Evolutionary conservation across 352 stramenopile genomes (phyloP).

Genomic region (Pythium insidiosum): DNA sequence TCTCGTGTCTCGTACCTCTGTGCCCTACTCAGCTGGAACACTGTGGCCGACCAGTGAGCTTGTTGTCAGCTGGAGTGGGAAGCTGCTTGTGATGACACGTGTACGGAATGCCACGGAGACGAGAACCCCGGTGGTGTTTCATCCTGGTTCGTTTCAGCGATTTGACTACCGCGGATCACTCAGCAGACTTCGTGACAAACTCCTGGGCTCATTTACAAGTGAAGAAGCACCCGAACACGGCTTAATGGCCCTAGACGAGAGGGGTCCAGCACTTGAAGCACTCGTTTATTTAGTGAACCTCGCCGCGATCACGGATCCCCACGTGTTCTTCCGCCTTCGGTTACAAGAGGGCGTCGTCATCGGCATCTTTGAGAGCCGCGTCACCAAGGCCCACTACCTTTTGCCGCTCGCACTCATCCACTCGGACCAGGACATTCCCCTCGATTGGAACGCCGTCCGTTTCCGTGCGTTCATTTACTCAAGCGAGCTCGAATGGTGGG

Average conservation of each 20-base stretch:
- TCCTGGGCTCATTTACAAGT: not conserved
- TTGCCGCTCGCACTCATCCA: not conserved
- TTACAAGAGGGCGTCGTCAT: not conserved
- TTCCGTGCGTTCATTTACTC: not conserved
- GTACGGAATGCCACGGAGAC: not conserved
- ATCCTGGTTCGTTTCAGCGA: not conserved
- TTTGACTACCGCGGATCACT: not conserved
- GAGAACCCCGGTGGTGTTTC: not conserved
- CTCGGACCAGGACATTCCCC: not conserved
- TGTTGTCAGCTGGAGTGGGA: not conserved
- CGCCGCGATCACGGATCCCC: not conserved
- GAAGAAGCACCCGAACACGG: too few species aligned
- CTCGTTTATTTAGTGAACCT: not conserved
- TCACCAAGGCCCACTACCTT: not conserved
- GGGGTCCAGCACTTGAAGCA: not conserved
- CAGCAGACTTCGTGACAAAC: not conserved
- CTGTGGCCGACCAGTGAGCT: not conserved
- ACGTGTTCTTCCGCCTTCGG: not conserved
- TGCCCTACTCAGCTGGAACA: not conserved
- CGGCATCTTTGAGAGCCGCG: not conserved
- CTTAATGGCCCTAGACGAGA: not conserved
- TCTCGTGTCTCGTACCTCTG: not conserved
- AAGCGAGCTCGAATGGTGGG: not conserved
- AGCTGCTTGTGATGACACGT: not conserved
- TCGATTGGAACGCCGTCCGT: not conserved